Percentiles rank a stretch among this genome's conserved stretches.
Conservation (phyloP, 495 filamentous ascomycete species). For the Articulospora tetracladia region DNA sequence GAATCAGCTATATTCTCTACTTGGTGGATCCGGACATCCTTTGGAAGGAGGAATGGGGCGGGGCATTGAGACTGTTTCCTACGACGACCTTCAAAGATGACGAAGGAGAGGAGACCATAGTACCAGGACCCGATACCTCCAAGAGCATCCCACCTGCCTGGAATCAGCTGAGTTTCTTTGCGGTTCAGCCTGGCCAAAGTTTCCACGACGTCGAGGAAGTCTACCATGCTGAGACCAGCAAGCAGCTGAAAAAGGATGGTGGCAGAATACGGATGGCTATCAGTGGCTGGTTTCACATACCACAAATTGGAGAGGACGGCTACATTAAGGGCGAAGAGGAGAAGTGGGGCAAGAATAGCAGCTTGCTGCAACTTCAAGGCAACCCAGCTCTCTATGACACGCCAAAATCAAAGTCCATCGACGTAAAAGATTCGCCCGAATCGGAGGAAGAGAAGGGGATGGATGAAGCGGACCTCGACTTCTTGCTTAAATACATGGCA, state of each 20-base stretch:
- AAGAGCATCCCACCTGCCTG: conserved; percentile 88
- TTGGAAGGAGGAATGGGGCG: conserved; percentile 93
- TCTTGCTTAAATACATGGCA: conserved; percentile 82
- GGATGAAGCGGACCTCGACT: conserved; percentile 72
- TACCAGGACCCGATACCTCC: conserved; percentile 69
- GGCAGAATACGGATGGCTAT: conserved; percentile 91
- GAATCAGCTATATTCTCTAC: conserved; percentile 96
- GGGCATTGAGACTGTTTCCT: conserved; percentile 85
- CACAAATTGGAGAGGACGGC: conserved; percentile 92
- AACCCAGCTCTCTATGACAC: conserved; percentile 84
- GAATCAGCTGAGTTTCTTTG: conserved; percentile 97
- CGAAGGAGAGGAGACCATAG: conserved; percentile 62
- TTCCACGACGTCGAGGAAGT: conserved; percentile 99
- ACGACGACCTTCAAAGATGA: conserved; percentile 58
- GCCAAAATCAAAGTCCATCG: conserved; percentile 59
- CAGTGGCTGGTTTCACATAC: conserved; percentile 99
- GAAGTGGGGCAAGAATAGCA: conserved; percentile 80
- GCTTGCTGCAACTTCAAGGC: conserved; percentile 84
- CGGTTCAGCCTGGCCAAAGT: conserved; percentile 93
- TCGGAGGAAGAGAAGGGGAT: conserved; percentile 48
- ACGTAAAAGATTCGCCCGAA: conserved; percentile 41
- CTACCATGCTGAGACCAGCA: conserved; percentile 57
- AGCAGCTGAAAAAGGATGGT: conserved; percentile 55
- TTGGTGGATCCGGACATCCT: conserved; percentile 87
- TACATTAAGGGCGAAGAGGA: conserved; percentile 87